A percentile compares a stretch with the other conserved stretches of the same genome.
Conservation (phyloP, 768 basidiomycete species). For the Amanita molliuscula region DNA sequence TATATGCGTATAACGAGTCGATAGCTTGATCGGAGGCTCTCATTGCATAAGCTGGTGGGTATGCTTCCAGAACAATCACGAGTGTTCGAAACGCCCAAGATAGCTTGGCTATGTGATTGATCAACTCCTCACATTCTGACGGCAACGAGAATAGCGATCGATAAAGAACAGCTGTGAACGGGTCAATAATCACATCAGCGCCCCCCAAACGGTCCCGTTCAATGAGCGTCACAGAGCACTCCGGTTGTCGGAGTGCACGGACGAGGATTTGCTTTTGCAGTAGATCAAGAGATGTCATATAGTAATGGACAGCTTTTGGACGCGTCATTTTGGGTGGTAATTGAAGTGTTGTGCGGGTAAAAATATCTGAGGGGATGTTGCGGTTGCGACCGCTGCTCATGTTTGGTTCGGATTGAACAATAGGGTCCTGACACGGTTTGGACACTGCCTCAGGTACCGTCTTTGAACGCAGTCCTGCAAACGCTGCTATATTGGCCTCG, state of each 20-base stretch:
- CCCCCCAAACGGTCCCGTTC: conserved; percentile 48
- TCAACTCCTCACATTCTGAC: conserved; percentile 32
- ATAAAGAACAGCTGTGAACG: conserved; percentile 47
- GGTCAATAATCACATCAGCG: conserved; percentile 60
- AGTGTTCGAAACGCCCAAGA: conserved; percentile 56
- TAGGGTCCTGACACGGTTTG: background rate
- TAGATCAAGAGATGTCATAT: conserved; percentile 58
- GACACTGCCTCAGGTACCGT: background rate
- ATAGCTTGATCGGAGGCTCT: background rate
- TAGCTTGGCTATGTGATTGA: conserved; percentile 32
- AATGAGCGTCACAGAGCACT: conserved; percentile 43
- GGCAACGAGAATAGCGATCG: conserved; percentile 37
- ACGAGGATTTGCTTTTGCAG: conserved; percentile 61
- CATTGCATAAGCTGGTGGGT: conserved; percentile 33
- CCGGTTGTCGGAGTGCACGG: conserved; percentile 31
- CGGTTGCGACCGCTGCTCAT: conserved; percentile 10
- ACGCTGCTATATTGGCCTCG: conserved; percentile 13
- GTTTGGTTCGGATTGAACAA: background rate
- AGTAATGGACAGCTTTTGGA: conserved; percentile 39
- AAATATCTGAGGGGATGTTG: conserved; percentile 28
- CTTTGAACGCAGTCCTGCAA: conserved; percentile 28
- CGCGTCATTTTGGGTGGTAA: conserved; percentile 22
- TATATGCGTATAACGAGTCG: conserved; percentile 36
- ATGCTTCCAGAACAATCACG: conserved; percentile 59
- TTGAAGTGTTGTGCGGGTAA: conserved; percentile 33